Evolutionary conservation across 208 protist species (phyloP).

Genomic region (Phytomonas serpens): DNA sequence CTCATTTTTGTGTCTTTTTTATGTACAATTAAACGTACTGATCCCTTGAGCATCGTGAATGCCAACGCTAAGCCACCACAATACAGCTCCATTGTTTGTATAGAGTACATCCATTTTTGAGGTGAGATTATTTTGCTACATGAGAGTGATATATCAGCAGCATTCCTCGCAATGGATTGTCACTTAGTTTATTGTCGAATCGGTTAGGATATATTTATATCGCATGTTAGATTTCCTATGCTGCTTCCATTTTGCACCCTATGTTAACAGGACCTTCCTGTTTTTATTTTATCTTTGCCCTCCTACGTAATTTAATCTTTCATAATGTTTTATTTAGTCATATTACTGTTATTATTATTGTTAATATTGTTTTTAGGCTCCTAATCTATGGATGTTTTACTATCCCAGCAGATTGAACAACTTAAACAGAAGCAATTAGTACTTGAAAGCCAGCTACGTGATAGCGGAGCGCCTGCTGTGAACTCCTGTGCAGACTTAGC

Average conservation of each 20-base stretch:
- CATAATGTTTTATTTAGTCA: neutral
- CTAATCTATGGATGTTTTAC: neutral
- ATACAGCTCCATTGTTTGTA: neutral
- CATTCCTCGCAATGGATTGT: neutral
- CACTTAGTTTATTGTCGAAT: neutral
- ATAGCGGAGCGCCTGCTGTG: neutral
- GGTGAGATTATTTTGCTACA: neutral
- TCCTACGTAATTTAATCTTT: neutral
- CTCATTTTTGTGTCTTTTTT: neutral
- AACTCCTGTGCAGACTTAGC: neutral
- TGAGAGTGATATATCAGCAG: neutral
- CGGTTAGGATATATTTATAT: too few relatives aligned
- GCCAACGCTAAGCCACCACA: neutral
- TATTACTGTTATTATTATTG: constrained; percentile 4
- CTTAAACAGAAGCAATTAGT: neutral
- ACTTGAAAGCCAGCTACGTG: neutral
- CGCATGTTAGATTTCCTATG: neutral
- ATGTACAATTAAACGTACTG: neutral
- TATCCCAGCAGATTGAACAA: neutral
- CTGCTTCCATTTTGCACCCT: neutral
- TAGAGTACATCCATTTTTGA: neutral
- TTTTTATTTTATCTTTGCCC: neutral
- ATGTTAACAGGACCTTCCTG: neutral
- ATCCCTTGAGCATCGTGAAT: neutral
- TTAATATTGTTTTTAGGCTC: neutral